Percentiles rank a stretch among this genome's conserved stretches.
Evolutionary conservation across 257 asterid species (phyloP).

Genomic region (Solanum sparsipilum): DNA sequence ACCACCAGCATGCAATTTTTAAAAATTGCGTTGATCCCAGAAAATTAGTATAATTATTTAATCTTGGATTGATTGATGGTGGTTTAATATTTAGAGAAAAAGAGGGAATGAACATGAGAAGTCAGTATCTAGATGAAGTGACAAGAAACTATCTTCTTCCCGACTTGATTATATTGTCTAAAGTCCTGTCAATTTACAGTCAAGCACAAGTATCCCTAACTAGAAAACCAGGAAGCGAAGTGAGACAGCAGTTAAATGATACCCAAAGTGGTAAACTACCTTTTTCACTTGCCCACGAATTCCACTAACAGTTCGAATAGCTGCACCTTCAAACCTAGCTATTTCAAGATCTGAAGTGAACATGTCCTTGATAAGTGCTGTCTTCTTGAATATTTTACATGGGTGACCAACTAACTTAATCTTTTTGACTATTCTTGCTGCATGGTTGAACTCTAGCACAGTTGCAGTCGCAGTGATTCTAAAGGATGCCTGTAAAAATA

Average conservation of each 20-base stretch:
- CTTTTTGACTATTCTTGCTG: constrained; percentile 77
- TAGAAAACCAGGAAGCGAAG: not conserved
- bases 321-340: constrained; percentile 97
- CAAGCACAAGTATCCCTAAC: not conserved
- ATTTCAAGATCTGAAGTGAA: constrained; percentile 98
- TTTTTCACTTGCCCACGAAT: constrained; percentile 95
- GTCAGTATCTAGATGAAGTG: not conserved
- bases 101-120: not conserved
- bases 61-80: not conserved
- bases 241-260: not conserved
- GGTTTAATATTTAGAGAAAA: not conserved
- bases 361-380: constrained; percentile 90
- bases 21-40: not conserved
- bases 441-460: constrained; percentile 88
- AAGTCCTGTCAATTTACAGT: not conserved
- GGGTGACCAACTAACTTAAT: constrained; percentile 88
- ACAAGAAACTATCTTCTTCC: not conserved
- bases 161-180: not conserved
- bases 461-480: constrained; percentile 93
- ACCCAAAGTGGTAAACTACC: constrained; percentile 31
- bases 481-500: constrained; percentile 55
- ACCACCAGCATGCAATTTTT: not conserved
- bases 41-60: not conserved
- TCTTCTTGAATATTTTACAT: constrained; percentile 84
- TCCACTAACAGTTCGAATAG: constrained; percentile 89